Percentiles rank a stretch among this genome's conserved stretches.
phyloP scores from a whole-genome alignment of 2,329 filamentous ascomycete species.

The Exophiala phaeomuriformis region DNA sequence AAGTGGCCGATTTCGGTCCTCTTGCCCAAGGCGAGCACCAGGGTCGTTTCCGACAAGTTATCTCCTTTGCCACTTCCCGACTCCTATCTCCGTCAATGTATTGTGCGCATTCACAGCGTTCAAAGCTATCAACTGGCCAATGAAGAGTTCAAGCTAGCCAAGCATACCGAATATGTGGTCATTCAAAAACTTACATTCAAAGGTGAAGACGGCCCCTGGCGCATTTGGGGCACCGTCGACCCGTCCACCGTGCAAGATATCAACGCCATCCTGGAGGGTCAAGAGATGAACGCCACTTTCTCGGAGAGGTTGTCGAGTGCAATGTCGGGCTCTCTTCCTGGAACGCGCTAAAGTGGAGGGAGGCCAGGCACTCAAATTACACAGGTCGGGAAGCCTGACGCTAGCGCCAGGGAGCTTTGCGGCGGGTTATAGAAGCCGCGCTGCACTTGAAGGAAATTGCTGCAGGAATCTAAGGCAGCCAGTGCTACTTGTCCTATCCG shows the following conservation, averaged over 20 bases:
- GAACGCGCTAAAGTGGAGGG: background rate
- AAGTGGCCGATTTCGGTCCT: constrained; percentile 32
- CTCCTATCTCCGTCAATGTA: constrained; percentile 36
- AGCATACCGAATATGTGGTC: constrained; percentile 43
- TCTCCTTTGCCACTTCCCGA: constrained; percentile 37
- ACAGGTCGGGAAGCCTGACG: no score
- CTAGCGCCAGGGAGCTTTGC: no score
- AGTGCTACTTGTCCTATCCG: no score
- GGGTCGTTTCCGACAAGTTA: constrained; percentile 38
- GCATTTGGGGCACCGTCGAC: constrained; percentile 40
- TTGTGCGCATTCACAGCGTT: constrained; percentile 34
- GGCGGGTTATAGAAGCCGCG: no score
- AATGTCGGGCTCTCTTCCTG: background rate
- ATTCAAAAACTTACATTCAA: constrained; percentile 41
- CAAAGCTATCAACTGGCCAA: constrained; percentile 31
- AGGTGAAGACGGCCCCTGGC: constrained; percentile 41
- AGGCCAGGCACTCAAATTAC: no score
- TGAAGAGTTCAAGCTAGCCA: background rate
- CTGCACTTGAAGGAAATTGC: no score
- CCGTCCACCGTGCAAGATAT: constrained; percentile 19
- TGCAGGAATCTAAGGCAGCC: no score
- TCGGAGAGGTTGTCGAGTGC: background rate
- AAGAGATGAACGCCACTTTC: constrained; percentile 1
- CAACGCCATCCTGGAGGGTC: constrained; percentile 13
- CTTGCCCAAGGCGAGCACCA: constrained; percentile 29